Evolutionary conservation across 2,329 filamentous ascomycete genomes (phyloP).

Genomic region (Coniella vitis): DNA sequence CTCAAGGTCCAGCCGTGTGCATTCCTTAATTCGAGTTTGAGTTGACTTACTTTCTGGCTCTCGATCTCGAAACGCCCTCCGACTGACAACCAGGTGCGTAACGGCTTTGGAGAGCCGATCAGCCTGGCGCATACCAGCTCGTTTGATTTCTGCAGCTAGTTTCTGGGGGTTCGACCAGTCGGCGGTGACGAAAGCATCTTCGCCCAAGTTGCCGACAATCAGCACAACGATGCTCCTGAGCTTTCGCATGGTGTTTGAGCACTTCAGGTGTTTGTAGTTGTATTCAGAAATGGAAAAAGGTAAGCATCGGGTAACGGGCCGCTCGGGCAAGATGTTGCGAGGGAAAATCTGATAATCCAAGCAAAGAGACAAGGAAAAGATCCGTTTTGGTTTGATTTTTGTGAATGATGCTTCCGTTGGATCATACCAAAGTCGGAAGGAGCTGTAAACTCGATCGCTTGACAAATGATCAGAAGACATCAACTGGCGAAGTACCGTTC

Average conservation of each 20-base stretch:
- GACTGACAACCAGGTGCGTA: constrained; percentile 67
- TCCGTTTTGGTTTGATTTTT: too few relatives aligned
- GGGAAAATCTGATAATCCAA: neutral
- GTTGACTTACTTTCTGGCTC: constrained; percentile 28
- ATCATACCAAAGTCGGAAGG: too few relatives aligned
- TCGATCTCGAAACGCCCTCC: constrained; percentile 50
- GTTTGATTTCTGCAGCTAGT: constrained; percentile 29
- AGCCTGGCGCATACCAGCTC: neutral
- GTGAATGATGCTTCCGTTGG: too few relatives aligned
- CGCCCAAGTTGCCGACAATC: constrained; percentile 50
- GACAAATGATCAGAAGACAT: too few relatives aligned
- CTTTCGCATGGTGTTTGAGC: constrained; percentile 13
- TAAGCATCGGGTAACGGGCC: too few relatives aligned
- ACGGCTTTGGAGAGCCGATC: constrained; percentile 40
- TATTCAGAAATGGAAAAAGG: neutral
- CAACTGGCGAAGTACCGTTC: too few relatives aligned
- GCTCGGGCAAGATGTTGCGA: too few relatives aligned
- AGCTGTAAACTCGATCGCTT: too few relatives aligned
- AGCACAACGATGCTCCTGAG: constrained; percentile 44
- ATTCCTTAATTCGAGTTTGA: neutral
- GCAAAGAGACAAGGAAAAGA: too few relatives aligned
- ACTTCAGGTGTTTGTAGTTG: too few relatives aligned
- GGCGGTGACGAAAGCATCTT: constrained; percentile 2
- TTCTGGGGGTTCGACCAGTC: constrained; percentile 10
- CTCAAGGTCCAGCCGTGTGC: neutral